Evolutionary conservation across 106 monocot genomes (phyloP), one percentile per base, ranked within the genome.

Genomic region (Dioscorea dumetorum): DNA sequence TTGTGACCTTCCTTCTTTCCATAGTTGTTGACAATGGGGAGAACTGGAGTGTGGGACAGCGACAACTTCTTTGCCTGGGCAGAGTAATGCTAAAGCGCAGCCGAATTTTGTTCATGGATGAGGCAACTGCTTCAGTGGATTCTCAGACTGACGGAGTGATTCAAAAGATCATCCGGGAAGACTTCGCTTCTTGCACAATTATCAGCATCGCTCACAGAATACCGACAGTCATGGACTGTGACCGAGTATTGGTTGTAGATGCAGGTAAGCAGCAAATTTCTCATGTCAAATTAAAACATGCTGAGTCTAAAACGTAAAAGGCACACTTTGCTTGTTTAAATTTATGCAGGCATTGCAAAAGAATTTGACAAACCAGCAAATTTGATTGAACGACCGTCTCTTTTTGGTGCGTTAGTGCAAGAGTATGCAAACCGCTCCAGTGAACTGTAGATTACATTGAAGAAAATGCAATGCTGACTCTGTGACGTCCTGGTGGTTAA

Each of bases 181-280:
- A 88, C 64, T 88, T 88, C 33, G 19, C 77, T 12, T 9, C 58
- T 9, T 88, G 82, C 58, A 84, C 88, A 22, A 84, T 82, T 32
- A 84, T 88, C 57, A 88, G 84, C 66, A 82, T 88, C 49, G 88
- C 89, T 67, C 89, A 85, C 68, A 82, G 89, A 58, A 89, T 89
- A 79, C 84, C 89, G 4, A 82, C 89, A 31, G 89, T 85, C 15
- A 85, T 89, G 84, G 89, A 85, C 67, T 85, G 89, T 48, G 79
- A 89, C 49, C 70, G 84, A 62, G 89, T 89, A 50, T 62, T 89
- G 21, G 89, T 89, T 50, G 32, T 89, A 31, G 89, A 89, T 73
- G 74, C 74, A 72, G 89, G 89, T 85, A 60, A 50, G 62, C 41
- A 41, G 41, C 41, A 28, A 41, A 41, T 0, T 5, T 41, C 41